Base-by-base conservation (phyloP, 1,284 basidiomycete species). In the Microbotryomycetes sp. region DNA sequence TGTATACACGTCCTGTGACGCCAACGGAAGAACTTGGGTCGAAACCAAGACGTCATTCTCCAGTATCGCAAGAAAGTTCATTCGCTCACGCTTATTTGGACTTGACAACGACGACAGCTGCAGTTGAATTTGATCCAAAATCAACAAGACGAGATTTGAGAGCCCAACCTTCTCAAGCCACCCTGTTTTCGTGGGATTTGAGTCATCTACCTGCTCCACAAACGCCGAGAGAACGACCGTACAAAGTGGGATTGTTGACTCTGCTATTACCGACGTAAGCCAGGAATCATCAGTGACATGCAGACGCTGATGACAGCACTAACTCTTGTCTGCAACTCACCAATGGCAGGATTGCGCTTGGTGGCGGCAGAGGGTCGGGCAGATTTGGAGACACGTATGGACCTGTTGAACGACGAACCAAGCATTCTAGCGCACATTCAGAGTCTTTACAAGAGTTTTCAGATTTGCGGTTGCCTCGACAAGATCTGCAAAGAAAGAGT, bases 301-400 rank as follows among this genome's bases (percentile, higher is more conserved):
- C n/a, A n/a, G n/a, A n/a, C 36, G 36, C 36, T 42, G 36, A 42
- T 19, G 36, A 42, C n/a, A n/a, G n/a, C n/a, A n/a, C n/a, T n/a
- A n/a, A n/a, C n/a, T n/a, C n/a, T n/a, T n/a, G n/a, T n/a, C n/a
- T n/a, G 36, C 36, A 42, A 42, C 36, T 42, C 36, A n/a, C n/a
- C n/a, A n/a, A n/a, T 42, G 36, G 12, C 36, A 42, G 50, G 15
- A 12, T 23, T 4, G 46, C 28, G 6, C 55, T 67, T 4, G 60
- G 58, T 1, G 63, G 56, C 0, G 63, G 60, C 4, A 55, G 36
- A 14, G 63, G 60, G 1, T 52, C 31, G 16, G 63, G 60, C 5
- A 31, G 49, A 54, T 67, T 49, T n/a, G 65, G 65, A 1, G 65
- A 60, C 22, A 19, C n/a, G 5, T 54, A 45, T 19, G 65, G 63